These are phyloP conservation scores for Cudoniella acicularis DNA, from an alignment of 495 filamentous ascomycete genomes.

Conservation along the genomic window DNA sequence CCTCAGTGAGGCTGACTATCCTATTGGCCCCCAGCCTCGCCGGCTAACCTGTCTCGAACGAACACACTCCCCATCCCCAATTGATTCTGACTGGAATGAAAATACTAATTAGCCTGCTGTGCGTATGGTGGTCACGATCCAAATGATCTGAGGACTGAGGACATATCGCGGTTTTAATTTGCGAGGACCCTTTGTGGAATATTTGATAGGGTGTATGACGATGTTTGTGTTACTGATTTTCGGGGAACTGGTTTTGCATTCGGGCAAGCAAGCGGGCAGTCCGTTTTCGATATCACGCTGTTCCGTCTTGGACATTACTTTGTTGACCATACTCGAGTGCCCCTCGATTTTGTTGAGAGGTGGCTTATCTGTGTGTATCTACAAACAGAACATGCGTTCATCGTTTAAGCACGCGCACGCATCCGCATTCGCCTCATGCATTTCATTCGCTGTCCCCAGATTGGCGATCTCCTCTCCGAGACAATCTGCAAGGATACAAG, in stretches of 20 bases:
- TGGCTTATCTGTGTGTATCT: neutral
- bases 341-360: neutral
- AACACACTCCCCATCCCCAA: neutral
- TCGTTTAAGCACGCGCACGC: too few species aligned
- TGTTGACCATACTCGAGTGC: too few species aligned
- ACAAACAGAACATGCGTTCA: neutral
- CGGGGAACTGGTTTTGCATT: neutral
- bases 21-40: neutral
- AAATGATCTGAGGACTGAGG: neutral
- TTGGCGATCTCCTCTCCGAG: neutral
- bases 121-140: neutral
- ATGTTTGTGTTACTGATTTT: neutral
- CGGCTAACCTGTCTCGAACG: neutral
- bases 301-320: too few species aligned
- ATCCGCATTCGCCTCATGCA: neutral
- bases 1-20: neutral
- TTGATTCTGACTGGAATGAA: neutral
- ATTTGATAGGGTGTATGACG: neutral
- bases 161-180: neutral
- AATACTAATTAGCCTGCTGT: neutral
- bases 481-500: neutral
- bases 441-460: neutral
- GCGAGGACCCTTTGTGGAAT: neutral
- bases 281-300: neutral
- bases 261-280: neutral